Evolutionary conservation across 768 basidiomycete genomes (phyloP).

Genomic region (Crassisporium funariophilum): DNA sequence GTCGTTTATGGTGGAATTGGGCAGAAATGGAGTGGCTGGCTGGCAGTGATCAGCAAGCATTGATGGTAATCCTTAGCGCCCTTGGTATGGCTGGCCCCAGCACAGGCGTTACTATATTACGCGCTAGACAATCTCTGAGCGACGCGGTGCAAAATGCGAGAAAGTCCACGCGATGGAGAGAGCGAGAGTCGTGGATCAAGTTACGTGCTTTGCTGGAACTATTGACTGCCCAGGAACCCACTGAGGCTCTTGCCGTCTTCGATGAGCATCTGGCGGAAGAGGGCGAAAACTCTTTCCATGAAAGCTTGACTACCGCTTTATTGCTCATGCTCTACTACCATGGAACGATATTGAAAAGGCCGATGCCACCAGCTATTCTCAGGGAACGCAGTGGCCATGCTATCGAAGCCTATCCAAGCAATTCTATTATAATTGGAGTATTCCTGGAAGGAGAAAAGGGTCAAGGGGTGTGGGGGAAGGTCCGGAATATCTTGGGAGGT

Average conservation of each 20-base stretch:
- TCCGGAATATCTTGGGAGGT: conserved; percentile 59
- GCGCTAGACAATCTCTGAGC: conserved; percentile 65
- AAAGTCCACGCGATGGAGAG: conserved; percentile 47
- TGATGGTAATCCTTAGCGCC: conserved; percentile 56
- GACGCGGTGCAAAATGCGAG: conserved; percentile 38
- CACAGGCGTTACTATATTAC: conserved; percentile 54
- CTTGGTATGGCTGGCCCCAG: conserved; percentile 53
- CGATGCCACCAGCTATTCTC: conserved; percentile 59
- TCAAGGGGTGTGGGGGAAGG: conserved; percentile 76
- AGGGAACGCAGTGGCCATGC: conserved; percentile 59
- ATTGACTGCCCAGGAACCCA: conserved; percentile 45
- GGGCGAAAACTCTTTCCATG: conserved; percentile 35
- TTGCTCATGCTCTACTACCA: conserved; percentile 66
- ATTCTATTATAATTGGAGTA: conserved; percentile 70
- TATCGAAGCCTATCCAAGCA: conserved; percentile 61
- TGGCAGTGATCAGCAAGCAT: conserved; percentile 49
- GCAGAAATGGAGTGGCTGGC: conserved; percentile 82
- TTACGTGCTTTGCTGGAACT: conserved; percentile 67
- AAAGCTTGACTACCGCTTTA: conserved; percentile 59
- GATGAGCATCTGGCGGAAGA: conserved; percentile 33
- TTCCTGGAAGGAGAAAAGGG: conserved; percentile 80
- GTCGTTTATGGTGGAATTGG: conserved; percentile 79
- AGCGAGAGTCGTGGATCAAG: conserved; percentile 66
- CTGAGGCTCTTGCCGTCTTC: conserved; percentile 43
- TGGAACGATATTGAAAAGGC: conserved; percentile 51